These are phyloP conservation scores for Magnaporthiopsis incrustans DNA, from an alignment of 2,329 filamentous ascomycete species.

Conservation along the genomic window DNA sequence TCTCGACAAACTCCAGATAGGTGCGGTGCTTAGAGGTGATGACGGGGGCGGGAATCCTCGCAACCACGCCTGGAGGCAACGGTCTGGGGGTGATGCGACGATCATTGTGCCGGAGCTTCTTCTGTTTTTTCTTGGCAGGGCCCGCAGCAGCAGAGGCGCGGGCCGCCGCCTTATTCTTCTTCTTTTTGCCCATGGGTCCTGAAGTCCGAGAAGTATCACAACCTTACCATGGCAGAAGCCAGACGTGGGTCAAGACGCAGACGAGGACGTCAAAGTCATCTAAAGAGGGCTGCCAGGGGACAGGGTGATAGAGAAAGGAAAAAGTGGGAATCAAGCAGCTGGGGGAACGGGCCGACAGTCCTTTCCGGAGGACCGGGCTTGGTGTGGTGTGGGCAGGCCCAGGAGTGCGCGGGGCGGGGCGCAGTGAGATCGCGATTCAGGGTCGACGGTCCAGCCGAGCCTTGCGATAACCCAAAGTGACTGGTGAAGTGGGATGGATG, in stretches of 20 bases:
- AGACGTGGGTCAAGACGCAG: neutral
- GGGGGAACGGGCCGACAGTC: neutral
- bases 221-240: constrained; percentile 17
- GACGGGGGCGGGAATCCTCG: constrained; percentile 19
- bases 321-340: neutral
- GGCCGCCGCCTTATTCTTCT: constrained; percentile 17
- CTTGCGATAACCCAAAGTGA: neutral
- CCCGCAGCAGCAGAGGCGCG: constrained; percentile 16
- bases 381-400: neutral
- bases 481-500: too few relatives aligned
- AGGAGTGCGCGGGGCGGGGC: too few relatives aligned
- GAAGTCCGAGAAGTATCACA: constrained; percentile 9
- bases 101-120: constrained; percentile 18
- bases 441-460: neutral
- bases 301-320: neutral
- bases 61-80: constrained; percentile 20
- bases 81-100: constrained; percentile 14
- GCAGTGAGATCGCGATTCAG: neutral
- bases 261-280: neutral
- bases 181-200: constrained; percentile 22
- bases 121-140: constrained; percentile 24
- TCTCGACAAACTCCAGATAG: constrained; percentile 58
- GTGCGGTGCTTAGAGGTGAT: constrained; percentile 49
- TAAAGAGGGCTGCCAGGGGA: neutral
- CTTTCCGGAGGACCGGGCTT: neutral